Conservation (phyloP, 1,284 basidiomycete genomes). For the Puccinia coronata region DNA sequence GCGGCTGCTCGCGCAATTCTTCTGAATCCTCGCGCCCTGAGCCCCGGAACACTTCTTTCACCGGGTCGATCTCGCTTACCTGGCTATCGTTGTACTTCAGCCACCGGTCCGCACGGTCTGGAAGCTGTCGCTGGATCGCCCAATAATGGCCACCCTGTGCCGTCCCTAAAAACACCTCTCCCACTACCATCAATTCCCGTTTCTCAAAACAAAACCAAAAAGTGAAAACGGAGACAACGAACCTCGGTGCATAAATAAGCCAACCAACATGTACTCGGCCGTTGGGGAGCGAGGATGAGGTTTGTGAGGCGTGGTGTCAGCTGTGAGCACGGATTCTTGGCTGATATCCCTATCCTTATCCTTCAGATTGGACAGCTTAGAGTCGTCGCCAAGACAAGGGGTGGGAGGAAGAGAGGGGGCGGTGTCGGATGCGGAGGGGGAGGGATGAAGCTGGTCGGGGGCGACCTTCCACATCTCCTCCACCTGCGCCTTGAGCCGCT, state of each 20-base stretch:
- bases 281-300: background rate
- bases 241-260: conserved; percentile 94
- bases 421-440: background rate
- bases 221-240: conserved; percentile 47
- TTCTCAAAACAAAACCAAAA: background rate
- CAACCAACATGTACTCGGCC: conserved; percentile 84
- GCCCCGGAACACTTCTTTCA: conserved; percentile 1
- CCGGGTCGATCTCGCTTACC: conserved; percentile 30
- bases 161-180: background rate
- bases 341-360: background rate
- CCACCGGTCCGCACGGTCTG: conserved; percentile 75
- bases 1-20: background rate
- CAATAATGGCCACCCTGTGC: conserved; percentile 62
- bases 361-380: background rate
- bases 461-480: conserved; percentile 74
- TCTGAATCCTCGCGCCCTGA: background rate
- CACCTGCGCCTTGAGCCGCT: conserved; percentile 69
- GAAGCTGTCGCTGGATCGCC: conserved; percentile 80
- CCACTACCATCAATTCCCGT: background rate
- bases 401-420: background rate
- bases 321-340: background rate
- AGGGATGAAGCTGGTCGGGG: no score
- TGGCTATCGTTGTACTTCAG: conserved; percentile 68
- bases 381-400: background rate
- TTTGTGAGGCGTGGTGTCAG: background rate